These are phyloP conservation scores for Prosopis cineraria DNA, from an alignment of 306 rosid genomes.

Conservation along the genomic window DNA sequence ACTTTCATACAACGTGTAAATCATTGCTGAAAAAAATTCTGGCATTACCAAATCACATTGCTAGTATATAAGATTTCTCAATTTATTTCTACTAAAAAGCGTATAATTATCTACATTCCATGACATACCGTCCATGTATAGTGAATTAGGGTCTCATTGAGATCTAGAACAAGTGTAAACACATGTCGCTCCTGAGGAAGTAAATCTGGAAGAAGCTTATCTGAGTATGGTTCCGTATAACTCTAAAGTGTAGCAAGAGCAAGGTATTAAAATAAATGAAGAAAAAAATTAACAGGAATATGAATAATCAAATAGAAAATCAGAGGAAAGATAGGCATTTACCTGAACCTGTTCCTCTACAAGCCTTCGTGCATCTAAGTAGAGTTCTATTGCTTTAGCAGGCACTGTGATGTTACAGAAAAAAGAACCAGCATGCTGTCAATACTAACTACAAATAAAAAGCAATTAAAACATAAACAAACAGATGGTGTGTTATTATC, in stretches of 20 bases:
- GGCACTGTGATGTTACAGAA: constrained; percentile 60
- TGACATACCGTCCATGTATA: constrained; percentile 86
- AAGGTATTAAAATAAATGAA: constrained; percentile 25
- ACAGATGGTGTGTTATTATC: background rate
- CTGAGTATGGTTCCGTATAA: constrained; percentile 85
- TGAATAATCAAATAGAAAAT: constrained; percentile 13
- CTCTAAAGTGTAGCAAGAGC: constrained; percentile 50
- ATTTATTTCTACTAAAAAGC: background rate
- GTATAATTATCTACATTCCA: constrained; percentile 1
- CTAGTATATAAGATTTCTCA: background rate
- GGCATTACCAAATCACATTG: background rate
- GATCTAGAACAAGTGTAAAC: constrained; percentile 95
- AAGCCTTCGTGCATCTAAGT: constrained; percentile 79
- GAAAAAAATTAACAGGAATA: background rate
- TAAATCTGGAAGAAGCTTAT: constrained; percentile 98
- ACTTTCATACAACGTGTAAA: background rate
- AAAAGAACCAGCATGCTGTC: constrained; percentile 35
- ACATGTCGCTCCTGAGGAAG: constrained; percentile 81
- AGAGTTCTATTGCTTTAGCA: constrained; percentile 73
- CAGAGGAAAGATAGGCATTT: constrained; percentile 29
- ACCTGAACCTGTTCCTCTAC: constrained; percentile 86
- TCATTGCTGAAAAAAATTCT: background rate
- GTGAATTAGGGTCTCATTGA: constrained; percentile 88
- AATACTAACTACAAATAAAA: constrained; percentile 10
- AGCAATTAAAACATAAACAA: background rate